Evolutionary conservation across 169 alveolate genomes (phyloP), one percentile per base, ranked within the genome.

Genomic region (Fabrea salina): DNA sequence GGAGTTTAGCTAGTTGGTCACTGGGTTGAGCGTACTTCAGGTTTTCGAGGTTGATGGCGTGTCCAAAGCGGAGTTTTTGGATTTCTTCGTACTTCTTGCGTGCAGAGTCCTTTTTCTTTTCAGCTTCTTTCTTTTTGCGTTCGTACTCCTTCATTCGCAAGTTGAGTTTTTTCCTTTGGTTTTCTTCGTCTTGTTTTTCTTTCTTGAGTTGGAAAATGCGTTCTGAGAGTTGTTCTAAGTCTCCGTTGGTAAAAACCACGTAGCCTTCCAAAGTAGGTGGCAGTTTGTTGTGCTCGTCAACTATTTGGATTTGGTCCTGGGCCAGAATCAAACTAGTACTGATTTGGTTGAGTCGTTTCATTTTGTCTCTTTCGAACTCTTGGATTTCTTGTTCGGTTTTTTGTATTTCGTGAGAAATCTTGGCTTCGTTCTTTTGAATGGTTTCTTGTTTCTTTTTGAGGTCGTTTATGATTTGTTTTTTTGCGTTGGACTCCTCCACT

Each of bases 31-130:
- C 75, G 25, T 85, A 85, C 64, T 89, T 93, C 1, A 92, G 67
- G 47, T 77, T 77, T 22, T 89, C 93, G 37, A 92, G 85, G 64
- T 89, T 92, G 13, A 90, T 93, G 0, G 86, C 70, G 80, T 90
- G 93, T 33, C 97, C 97, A 57, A 94, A 94, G 64, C 92, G 88
- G 32, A 94, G 94, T 91, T 91, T 89, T 88, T 84, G 95, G 74
- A 88, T 82, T 82, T 91, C 95, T 85, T 91, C 90, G 87, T 83
- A 94, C 82, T 91, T 54, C 49, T 74, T 53, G 40, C 54, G 30
- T 8, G 53, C 81, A 33, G 30, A 53, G 32, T 74, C 72, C 37
- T 39, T 74, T 74, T 93, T 80, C 78, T 87, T 47, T 87, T 91
- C 53, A 71, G 86, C 70, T 88, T 91, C 79, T 82, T 87, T 80